Evolutionary conservation across 495 filamentous ascomycete species (phyloP).

Genomic region (Penicillium diatomitis): DNA sequence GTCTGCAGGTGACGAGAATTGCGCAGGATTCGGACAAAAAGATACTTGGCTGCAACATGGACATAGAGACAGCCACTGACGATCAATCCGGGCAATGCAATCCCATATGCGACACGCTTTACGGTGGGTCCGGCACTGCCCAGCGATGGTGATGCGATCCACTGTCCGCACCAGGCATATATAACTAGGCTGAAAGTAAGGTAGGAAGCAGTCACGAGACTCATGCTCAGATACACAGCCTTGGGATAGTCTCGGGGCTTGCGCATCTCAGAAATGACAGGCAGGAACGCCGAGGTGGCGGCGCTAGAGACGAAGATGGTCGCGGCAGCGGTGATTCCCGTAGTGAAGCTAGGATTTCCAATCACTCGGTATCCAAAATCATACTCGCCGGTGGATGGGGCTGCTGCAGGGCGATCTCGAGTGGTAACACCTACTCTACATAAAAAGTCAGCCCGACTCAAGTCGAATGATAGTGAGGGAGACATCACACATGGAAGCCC

Average conservation of each 20-base stretch:
- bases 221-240: slow-evolving; percentile 53
- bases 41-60: slow-evolving; percentile 50
- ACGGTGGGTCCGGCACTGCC: slow-evolving; percentile 53
- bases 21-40: slow-evolving; percentile 52
- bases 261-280: slow-evolving; percentile 69
- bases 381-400: slow-evolving; percentile 25
- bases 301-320: slow-evolving; percentile 41
- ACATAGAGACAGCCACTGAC: slow-evolving; percentile 54
- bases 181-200: slow-evolving; percentile 39
- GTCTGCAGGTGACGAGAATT: slow-evolving; percentile 47
- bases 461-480: slow-evolving; percentile 41
- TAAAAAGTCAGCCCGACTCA: not conserved
- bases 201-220: slow-evolving; percentile 57
- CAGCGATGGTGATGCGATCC: slow-evolving; percentile 61
- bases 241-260: slow-evolving; percentile 56
- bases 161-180: slow-evolving; percentile 60
- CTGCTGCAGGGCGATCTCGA: slow-evolving; percentile 28
- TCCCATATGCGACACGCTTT: slow-evolving; percentile 61
- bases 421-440: slow-evolving; percentile 32
- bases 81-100: slow-evolving; percentile 58
- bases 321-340: slow-evolving; percentile 29
- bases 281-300: slow-evolving; percentile 59
- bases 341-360: slow-evolving; percentile 23
- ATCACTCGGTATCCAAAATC: slow-evolving; percentile 40
- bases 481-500: slow-evolving; percentile 24